Evolutionary conservation across 2,329 filamentous ascomycete genomes (phyloP), one percentile per base, ranked within the genome.

Genomic region (Pezicula carpinea): DNA sequence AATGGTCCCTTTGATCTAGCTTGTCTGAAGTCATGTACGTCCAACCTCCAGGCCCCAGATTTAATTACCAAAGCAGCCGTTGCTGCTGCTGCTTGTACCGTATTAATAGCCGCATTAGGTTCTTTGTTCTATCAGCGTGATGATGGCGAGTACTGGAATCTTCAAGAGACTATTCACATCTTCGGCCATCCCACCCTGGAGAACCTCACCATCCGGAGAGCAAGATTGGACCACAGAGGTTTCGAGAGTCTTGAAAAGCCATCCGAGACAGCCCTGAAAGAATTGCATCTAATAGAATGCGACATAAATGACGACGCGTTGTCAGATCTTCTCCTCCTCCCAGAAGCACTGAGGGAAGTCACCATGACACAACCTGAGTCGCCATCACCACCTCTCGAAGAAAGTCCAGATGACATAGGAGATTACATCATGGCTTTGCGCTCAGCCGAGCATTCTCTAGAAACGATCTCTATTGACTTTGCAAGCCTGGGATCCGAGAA

Each of bases 101-200:
- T 40, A 32, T 31, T 46, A 14, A 34, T 21, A 44, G 33, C 40
- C 38, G 44, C 34, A 38, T 39, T 13, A 57, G 54, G 54, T 33
- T 51, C 65, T 2, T 59, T 76, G 29, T 75, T 69, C 59, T 76
- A 75, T 53, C 71, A 75, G 54, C 63, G 63, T 51, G 63, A 66
- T 13, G 63, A 69, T 43, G 63, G 69, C 42, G 61, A 62, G 8
- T 76, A 75, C 57, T 76, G 73, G 73, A 72, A 76, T 53, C 63
- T 76, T 33, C 71, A 69, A 48, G 71, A 74, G 49, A 76, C 74
- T 53, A 75, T 76, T 39, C 71, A 76, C 60, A 73, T 76, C 43
- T 76, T 76, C 49, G 64, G 69, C 3, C 73, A 76, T 41, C 73
- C 73, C 0, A 72, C 71, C 1, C 66, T 76, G 17, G 72, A 75